Base-by-base conservation (phyloP, 176 grass and related monocot species). In the Rhipidocladum racemiflorum region DNA sequence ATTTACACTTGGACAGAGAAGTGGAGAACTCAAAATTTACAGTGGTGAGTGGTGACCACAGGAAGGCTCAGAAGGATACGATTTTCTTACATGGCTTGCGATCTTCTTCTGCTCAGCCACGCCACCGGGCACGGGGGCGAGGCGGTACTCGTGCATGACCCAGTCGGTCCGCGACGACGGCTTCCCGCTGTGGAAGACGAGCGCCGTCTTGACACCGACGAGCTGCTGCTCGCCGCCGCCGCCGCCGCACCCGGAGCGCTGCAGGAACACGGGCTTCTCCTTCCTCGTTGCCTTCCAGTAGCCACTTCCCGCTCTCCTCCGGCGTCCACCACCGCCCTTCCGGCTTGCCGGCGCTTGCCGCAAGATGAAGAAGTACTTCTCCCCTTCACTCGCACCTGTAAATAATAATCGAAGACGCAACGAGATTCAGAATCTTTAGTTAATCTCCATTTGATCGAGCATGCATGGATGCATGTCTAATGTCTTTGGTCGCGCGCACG, bases 61-160 rank as follows among this genome's bases (percentile, higher is more conserved):
- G 27, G 32, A 55, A 42, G 4, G 24, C 25, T 36, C 9, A 83
- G 36, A 30, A 1, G 11, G 44, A 29, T 28, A 24, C 7, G 48
- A 25, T 55, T 73, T 61, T 61, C 88, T 86, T 50, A 90, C 88
- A 21, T 90, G 65, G 66, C 29, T 30, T 14, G 68, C 78, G 25
- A 44, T 43, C 51, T 71, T 67, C 27, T 44, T 51, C 66, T 55
- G 74, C 38, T 44, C 67, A 4, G 66, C 43, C 43, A 10, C 70
- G 24, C 20, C 66, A 48, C 28, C 57, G 20, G 64, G 42, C 23
- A 72, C 71, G 24, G 32, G 54, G 14, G 81, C 84, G 48, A 97
- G 94, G 16, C 71, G 59, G 64, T 91, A 94, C 80, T 97, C 91
- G 60, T 97, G 87, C 94, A 97, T 92, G 62, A 97, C 73, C 94